phyloP scores from a whole-genome alignment of 108 stramenopile species.

The Epithemia pelagica region DNA sequence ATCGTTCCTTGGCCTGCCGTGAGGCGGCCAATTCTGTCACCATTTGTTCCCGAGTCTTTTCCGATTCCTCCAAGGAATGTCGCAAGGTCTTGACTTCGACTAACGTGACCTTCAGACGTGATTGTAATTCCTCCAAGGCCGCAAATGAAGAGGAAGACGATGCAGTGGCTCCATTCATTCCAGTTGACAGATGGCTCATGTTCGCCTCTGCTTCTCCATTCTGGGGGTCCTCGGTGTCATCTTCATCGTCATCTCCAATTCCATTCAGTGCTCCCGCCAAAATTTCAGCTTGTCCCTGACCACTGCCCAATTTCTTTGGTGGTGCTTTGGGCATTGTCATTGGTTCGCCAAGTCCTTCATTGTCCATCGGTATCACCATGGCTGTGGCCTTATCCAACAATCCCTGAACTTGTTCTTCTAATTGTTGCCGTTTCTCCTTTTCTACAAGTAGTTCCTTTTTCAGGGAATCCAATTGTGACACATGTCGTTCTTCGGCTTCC shows the following conservation, averaged over 20 bases:
- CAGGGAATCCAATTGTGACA: constrained; percentile 47
- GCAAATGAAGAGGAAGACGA: constrained; percentile 43
- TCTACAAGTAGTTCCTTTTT: constrained; percentile 52
- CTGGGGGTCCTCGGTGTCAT: constrained; percentile 22
- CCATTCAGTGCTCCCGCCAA: constrained; percentile 56
- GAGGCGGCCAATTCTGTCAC: constrained; percentile 49
- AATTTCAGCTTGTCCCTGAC: constrained; percentile 66
- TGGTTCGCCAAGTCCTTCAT: not conserved
- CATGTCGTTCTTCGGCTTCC: constrained; percentile 76
- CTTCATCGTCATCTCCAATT: constrained; percentile 51
- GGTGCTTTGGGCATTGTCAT: constrained; percentile 15
- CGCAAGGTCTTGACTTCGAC: constrained; percentile 52
- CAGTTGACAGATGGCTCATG: not conserved
- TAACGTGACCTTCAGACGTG: constrained; percentile 51
- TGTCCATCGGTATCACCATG: constrained; percentile 16
- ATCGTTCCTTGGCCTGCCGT: constrained; percentile 56
- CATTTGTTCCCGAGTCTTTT: constrained; percentile 44
- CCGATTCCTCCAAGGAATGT: constrained; percentile 49
- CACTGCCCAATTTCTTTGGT: constrained; percentile 45
- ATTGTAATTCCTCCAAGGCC: constrained; percentile 69
- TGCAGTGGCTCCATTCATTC: constrained; percentile 6
- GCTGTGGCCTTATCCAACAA: constrained; percentile 44
- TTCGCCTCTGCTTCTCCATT: constrained; percentile 15
- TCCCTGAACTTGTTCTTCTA: constrained; percentile 58
- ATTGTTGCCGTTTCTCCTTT: constrained; percentile 39